Base-by-base conservation (phyloP, 352 stramenopile genomes). In the Phytophthora cactorum region DNA sequence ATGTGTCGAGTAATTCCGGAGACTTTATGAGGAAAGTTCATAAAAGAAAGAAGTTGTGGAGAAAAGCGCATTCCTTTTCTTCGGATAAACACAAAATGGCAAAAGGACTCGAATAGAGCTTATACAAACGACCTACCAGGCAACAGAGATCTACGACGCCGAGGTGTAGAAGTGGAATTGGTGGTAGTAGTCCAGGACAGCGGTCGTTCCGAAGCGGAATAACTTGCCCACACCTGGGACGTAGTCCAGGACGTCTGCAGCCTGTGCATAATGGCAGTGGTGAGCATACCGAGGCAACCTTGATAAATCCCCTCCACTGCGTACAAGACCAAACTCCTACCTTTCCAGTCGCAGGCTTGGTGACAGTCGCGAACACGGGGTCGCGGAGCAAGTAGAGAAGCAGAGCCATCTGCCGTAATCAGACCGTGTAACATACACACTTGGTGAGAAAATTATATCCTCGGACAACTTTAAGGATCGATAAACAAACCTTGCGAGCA, bases 111-210 rank as follows among this genome's bases (percentile, higher is more conserved):
- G 9, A 11, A 32, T 32, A 29, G 25, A 53, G 41, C 27, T 57
- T 51, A 57, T 56, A 69, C 47, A 66, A 63, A 54, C 15, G 46
- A 54, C 22, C 22, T 22, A 22, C 45, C 25, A 45, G 31, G 25
- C 41, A 56, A 68, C 8, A 61, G 7, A 53, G 9, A 58, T 65
- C 69, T 95, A 96, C 71, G 88, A 96, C 11, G 82, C 88, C 45
- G 88, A 93, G 29, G 84, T 94, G 80, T 96, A 96, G 63, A 96
- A 96, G 74, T 96, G 75, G 67, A 89, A 92, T 53, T 91, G 85
- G 78, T 94, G 84, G 74, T 94, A 94, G 79, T 96, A 94, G 63
- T 90, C 78, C 63, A 94, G 52, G 32, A 93, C 67, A 4, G 79
- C 84, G n/a, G 79, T 82, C 34, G 79, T 79, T 63, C 79, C 80